Conservation (phyloP, 2,329 filamentous ascomycete species). For the Lasiodiplodia sp. region DNA sequence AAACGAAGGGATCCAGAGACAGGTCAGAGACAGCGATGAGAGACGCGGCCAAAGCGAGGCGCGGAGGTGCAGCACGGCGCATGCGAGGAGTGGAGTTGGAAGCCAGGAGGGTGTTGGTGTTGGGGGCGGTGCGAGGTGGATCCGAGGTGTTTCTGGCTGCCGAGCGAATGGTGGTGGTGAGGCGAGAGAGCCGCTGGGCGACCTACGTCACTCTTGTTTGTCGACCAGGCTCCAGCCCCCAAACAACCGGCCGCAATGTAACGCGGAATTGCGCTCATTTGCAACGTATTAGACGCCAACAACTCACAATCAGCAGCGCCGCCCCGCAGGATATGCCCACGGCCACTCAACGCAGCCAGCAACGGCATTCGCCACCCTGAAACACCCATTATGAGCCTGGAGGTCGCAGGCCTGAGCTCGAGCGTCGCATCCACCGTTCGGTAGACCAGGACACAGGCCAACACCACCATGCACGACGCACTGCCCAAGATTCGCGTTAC, state of each 20-base stretch:
- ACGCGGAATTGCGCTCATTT: conserved; percentile 29
- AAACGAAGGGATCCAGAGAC: not conserved
- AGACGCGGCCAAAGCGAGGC: not conserved
- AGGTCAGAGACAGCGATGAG: not conserved
- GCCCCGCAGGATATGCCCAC: conserved; percentile 7
- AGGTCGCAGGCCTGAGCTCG: conserved; percentile 3
- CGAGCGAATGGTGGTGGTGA: not conserved
- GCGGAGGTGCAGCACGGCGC: not conserved
- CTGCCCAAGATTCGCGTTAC: conserved; percentile 54
- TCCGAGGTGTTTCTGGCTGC: conserved; percentile 12
- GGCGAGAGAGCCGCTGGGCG: not conserved
- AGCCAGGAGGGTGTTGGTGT: not conserved
- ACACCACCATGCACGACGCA: conserved; percentile 44
- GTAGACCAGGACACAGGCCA: conserved; percentile 17
- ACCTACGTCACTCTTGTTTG: conserved; percentile 22
- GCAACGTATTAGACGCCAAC: conserved; percentile 18
- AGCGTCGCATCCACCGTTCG: conserved; percentile 18
- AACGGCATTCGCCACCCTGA: conserved; percentile 26
- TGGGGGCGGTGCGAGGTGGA: conserved; percentile 4
- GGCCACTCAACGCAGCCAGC: conserved; percentile 3
- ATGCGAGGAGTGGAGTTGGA: conserved; percentile 4
- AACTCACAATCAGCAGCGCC: conserved; percentile 18
- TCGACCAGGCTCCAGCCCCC: not conserved
- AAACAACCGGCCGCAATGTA: conserved; percentile 25
- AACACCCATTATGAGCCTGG: conserved; percentile 29